Evolutionary conservation across 164 flowering plant species (phyloP), one percentile per base, ranked within the genome.

Genomic region (grape (Vitis vinifera)): DNA sequence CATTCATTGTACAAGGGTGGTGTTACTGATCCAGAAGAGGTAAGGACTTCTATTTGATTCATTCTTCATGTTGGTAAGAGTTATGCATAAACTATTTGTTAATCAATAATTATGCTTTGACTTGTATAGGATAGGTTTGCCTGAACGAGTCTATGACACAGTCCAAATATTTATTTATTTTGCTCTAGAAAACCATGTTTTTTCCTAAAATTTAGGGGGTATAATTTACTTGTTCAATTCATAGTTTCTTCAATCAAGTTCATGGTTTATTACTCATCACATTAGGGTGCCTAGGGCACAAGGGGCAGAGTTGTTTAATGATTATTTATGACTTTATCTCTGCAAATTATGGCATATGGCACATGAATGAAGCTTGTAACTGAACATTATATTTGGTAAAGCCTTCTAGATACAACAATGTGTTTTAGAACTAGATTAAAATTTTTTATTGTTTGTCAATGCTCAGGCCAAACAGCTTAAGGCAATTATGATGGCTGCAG

Each of bases 401-500:
- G 51, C 30, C 15, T 30, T 49, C 4, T 1, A 53, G 51, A 44
- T 56, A 9, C 10, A 55, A 67, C n/a, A 3, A 17, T 53, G 57
- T 51, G 16, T 3, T 65, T 29, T 52, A 14, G 23, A 50, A 31
- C 9, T 51, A 72, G 17, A 12, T 17, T 2, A 48, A 4, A 4
- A 31, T 16, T 51, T 57, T 17, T 61, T 37, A 31, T 67, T 17
- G 27, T 63, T 52, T 75, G 16, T 59, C 68, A 47, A 62, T 72
- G 49, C 49, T 63, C 80, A 94, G 97, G 97, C 97, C 62, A 88
- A 82, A 81, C 83, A 91, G 67, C 88, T 94, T 12, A 91, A 94
- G 86, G 93, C 95, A 65, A 87, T 91, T 63, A 91, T 94, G 97
- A 77, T 92, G 90, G 97, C 95, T 79, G 94, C 94, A 17, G 91